phyloP scores from a whole-genome alignment of 345 rosid genomes.

The Linum usitatissimum region DNA sequence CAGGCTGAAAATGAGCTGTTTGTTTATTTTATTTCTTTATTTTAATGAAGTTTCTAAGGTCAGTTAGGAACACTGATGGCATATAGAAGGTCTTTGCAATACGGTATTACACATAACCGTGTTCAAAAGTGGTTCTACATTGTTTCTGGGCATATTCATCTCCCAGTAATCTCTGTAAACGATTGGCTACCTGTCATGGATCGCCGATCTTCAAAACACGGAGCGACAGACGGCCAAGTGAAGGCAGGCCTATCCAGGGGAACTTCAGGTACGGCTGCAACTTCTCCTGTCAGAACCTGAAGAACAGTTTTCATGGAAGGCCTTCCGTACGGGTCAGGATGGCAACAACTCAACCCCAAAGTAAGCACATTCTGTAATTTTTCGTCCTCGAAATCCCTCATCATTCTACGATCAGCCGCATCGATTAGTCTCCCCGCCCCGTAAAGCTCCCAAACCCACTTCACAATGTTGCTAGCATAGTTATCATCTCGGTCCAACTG shows the following conservation, averaged over 20 bases:
- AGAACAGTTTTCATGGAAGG: constrained; percentile 52
- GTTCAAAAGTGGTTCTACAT: too few relatives aligned
- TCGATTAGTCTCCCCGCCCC: too few relatives aligned
- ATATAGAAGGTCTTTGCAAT: too few relatives aligned
- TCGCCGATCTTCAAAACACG: constrained; percentile 34
- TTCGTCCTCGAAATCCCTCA: constrained; percentile 18
- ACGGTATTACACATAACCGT: too few relatives aligned
- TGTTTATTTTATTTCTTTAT: too few relatives aligned
- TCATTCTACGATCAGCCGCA: constrained; percentile 49
- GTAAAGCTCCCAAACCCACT: constrained; percentile 29
- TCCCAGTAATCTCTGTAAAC: constrained; percentile 30
- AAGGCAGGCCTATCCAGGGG: constrained; percentile 63
- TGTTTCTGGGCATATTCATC: constrained; percentile 11
- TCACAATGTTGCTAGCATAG: constrained; percentile 46
- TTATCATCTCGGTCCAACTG: constrained; percentile 16
- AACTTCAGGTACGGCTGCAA: constrained; percentile 29
- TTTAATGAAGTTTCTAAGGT: too few relatives aligned
- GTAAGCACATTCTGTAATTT: constrained; percentile 38
- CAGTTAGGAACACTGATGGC: too few relatives aligned
- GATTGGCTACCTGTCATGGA: constrained; percentile 29
- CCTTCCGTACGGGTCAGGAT: constrained; percentile 62
- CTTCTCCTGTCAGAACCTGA: constrained; percentile 59
- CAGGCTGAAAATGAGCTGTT: too few relatives aligned
- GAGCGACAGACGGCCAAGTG: constrained; percentile 60
- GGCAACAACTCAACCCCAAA: constrained; percentile 70